Conservation (phyloP, 2,329 filamentous ascomycete species). For the Fusarium scirpi region DNA sequence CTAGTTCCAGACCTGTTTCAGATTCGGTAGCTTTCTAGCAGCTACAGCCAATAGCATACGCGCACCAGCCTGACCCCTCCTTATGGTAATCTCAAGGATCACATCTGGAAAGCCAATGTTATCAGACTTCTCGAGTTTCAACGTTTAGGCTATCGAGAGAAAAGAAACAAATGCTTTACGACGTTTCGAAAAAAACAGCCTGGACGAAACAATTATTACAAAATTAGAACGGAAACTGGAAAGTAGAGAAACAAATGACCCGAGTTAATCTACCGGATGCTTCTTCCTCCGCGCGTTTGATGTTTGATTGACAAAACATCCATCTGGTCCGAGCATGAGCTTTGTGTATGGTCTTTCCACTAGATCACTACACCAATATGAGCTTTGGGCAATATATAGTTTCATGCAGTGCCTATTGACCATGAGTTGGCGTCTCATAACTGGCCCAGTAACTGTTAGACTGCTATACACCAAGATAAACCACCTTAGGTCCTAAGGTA, state of each 20-base stretch:
- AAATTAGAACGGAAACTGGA: conserved; percentile 12
- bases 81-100: conserved; percentile 15
- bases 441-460: background rate
- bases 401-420: background rate
- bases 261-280: conserved; percentile 3
- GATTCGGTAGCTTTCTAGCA: conserved; percentile 19
- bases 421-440: background rate
- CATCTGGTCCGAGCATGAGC: conserved; percentile 21
- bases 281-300: conserved; percentile 19
- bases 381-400: background rate
- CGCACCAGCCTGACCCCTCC: background rate
- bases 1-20: conserved; percentile 40
- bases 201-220: conserved; percentile 20
- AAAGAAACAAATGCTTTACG: conserved; percentile 13
- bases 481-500: too few species aligned
- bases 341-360: background rate
- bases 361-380: background rate
- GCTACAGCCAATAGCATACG: conserved; percentile 27
- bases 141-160: conserved; percentile 12
- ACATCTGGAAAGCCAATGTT: conserved; percentile 1
- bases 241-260: conserved; percentile 3
- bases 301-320: conserved; percentile 27
- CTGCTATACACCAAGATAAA: too few species aligned
- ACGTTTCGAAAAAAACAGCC: conserved; percentile 8
- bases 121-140: conserved; percentile 1